Evolutionary conservation across 305 asterid genomes (phyloP).

Genomic region (Andrographis paniculata): DNA sequence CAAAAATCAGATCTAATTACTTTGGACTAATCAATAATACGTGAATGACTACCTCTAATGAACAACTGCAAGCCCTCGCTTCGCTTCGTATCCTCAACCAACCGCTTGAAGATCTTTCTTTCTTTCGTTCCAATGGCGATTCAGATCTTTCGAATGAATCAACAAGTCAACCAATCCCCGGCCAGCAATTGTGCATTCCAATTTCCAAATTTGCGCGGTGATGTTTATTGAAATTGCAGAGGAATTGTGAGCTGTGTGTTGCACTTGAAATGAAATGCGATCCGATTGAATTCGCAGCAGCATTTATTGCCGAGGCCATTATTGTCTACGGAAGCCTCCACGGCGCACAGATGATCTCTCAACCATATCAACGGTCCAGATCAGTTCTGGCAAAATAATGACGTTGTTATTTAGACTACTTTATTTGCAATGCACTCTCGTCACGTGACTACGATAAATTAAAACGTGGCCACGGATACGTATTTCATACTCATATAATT

Average conservation of each 20-base stretch:
- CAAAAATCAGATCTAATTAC: conserved; percentile 26
- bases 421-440: no score
- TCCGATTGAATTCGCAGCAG: not conserved
- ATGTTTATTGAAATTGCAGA: not conserved
- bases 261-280: not conserved
- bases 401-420: no score
- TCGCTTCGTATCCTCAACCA: conserved; percentile 7
- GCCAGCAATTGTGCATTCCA: not conserved
- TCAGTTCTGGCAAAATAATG: no score
- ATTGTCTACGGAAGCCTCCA: not conserved
- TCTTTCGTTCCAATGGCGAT: no score
- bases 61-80: conserved; percentile 19
- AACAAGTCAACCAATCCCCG: not conserved
- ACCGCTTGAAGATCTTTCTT: no score
- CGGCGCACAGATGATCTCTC: not conserved
- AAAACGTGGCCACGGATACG: no score
- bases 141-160: not conserved
- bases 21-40: conserved; percentile 14
- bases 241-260: not conserved
- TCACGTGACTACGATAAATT: no score
- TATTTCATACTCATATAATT: no score
- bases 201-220: not conserved
- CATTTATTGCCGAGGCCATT: not conserved
- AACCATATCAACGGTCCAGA: not conserved
- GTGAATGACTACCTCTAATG: conserved; percentile 33